A percentile compares a stretch with the other conserved stretches of the same genome.
These are phyloP conservation scores for Boeremia lycopersici DNA, from an alignment of 2,329 filamentous ascomycete genomes.

Conservation along the genomic window DNA sequence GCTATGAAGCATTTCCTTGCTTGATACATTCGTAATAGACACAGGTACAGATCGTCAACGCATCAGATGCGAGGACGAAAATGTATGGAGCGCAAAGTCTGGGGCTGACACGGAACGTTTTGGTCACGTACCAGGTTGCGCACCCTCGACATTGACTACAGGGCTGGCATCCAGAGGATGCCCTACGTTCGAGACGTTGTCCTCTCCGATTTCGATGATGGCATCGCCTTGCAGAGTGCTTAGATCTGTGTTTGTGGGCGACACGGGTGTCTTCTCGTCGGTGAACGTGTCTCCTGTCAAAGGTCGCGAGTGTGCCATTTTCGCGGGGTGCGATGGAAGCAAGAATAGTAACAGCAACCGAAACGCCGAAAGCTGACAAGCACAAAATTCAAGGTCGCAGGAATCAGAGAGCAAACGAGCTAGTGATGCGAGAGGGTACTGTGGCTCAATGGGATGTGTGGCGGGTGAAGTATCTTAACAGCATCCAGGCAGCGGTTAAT, in stretches of 20 bases:
- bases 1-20: background rate
- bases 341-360: background rate
- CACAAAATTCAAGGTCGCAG: background rate
- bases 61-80: background rate
- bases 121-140: slow-evolving; percentile 42
- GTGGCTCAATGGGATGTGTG: slow-evolving; percentile 2
- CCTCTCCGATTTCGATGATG: slow-evolving; percentile 39
- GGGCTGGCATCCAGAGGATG: slow-evolving; percentile 17
- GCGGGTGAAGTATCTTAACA: slow-evolving; percentile 2
- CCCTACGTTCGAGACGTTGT: slow-evolving; percentile 17
- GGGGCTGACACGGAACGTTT: slow-evolving; percentile 19
- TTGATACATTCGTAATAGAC: no score
- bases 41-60: background rate
- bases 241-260: slow-evolving; percentile 36
- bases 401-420: background rate
- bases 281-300: slow-evolving; percentile 43
- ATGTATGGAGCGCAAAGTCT: background rate
- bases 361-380: background rate
- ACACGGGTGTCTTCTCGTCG: slow-evolving; percentile 36
- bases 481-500: background rate
- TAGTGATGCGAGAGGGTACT: slow-evolving; percentile 1
- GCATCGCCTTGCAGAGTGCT: slow-evolving; percentile 38
- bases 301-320: slow-evolving; percentile 38
- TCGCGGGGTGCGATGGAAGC: slow-evolving; percentile 7
- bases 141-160: slow-evolving; percentile 23